A percentile compares a stretch with the other conserved stretches of the same genome.
Evolutionary conservation across 2,329 filamentous ascomycete species (phyloP).

Genomic region (Exophiala aquamarina): DNA sequence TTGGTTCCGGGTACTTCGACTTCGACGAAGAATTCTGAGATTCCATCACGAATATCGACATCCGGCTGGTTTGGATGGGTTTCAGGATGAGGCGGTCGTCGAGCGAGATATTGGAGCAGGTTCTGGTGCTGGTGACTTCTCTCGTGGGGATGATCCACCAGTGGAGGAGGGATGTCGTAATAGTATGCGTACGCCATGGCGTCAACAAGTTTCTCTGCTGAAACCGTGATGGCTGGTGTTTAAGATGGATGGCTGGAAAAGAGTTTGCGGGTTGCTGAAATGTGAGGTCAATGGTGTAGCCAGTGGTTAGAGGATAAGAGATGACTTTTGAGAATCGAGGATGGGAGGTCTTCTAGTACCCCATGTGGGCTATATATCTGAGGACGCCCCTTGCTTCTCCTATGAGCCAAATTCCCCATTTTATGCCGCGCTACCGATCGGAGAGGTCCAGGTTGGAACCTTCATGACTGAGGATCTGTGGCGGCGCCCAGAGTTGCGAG

Average conservation of each 20-base stretch:
- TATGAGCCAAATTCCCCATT: no score
- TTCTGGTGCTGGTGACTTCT: constrained; percentile 20
- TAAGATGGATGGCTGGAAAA: neutral
- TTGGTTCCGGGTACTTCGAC: constrained; percentile 24
- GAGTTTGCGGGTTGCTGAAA: no score
- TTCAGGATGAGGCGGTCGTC: constrained; percentile 17
- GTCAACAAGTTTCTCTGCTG: constrained; percentile 2
- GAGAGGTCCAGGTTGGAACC: no score
- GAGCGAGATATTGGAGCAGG: constrained; percentile 16
- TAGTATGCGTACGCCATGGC: constrained; percentile 24
- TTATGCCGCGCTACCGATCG: no score
- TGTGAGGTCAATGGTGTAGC: neutral
- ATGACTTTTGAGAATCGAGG: neutral
- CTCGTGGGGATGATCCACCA: constrained; percentile 22
- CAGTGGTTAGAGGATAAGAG: neutral
- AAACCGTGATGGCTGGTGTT: neutral
- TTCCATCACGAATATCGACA: constrained; percentile 22
- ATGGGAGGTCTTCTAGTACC: neutral
- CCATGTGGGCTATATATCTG: no score
- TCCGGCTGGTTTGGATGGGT: constrained; percentile 26
- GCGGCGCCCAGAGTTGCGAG: no score
- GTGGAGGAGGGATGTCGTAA: constrained; percentile 24
- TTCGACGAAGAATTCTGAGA: constrained; percentile 22
- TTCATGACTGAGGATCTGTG: no score
- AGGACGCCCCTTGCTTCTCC: no score